phyloP scores from a whole-genome alignment of 306 rosid genomes.

The peach (Prunus persica) region Prunus_persica_NCBIv2 NC_034011.1:11085001-11085500 shows the following conservation, averaged over 20 bases:
- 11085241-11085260: slow-evolving; percentile 81
- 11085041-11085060: slow-evolving; percentile 88
- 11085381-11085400: slow-evolving; percentile 87
- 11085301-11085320: slow-evolving; percentile 86
- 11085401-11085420: slow-evolving; percentile 40
- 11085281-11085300: slow-evolving; percentile 66
- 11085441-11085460: too few species aligned
- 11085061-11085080: slow-evolving; percentile 92
- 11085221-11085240: slow-evolving; percentile 59
- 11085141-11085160: not conserved
- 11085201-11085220: slow-evolving; percentile 2
- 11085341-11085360: slow-evolving; percentile 84
- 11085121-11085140: not conserved
- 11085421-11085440: too few species aligned
- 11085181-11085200: too few species aligned
- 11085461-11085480: too few species aligned
- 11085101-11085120: slow-evolving; percentile 46
- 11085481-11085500: too few species aligned
- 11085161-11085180: not conserved
- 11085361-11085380: slow-evolving; percentile 93
- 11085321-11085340: slow-evolving; percentile 81
- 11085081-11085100: slow-evolving; percentile 84
- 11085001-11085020: slow-evolving; percentile 79
- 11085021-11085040: slow-evolving; percentile 87
- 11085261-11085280: slow-evolving; percentile 85